phyloP scores from a whole-genome alignment of 306 rosid species.

The Ceratonia siliqua region DNA sequence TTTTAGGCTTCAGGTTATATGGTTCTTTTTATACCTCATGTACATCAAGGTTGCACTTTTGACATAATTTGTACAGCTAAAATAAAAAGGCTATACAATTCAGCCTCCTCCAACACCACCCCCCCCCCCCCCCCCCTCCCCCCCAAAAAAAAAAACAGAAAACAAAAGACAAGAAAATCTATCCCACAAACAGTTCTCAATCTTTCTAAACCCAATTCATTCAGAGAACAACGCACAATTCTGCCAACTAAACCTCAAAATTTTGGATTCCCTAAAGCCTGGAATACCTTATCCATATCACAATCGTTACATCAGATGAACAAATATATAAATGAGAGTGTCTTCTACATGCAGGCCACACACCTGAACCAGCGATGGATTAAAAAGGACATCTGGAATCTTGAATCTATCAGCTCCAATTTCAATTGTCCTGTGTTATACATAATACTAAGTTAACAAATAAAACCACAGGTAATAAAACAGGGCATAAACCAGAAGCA shows the following conservation, averaged over 20 bases:
- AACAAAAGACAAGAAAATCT: not conserved
- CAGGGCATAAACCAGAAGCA: conserved; percentile 8
- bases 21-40: not conserved
- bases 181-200: not conserved
- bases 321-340: conserved; percentile 5
- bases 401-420: conserved; percentile 97
- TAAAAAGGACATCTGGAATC: conserved; percentile 94
- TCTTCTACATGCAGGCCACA: conserved; percentile 28
- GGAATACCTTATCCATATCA: not conserved
- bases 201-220: conserved; percentile 8
- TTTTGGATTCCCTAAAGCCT: conserved; percentile 4
- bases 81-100: not conserved
- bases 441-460: not conserved
- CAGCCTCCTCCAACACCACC: no score
- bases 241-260: not conserved
- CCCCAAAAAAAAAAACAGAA: not conserved
- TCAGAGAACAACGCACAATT: not conserved
- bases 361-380: conserved; percentile 86
- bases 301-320: conserved; percentile 1
- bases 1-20: not conserved
- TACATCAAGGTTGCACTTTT: not conserved
- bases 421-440: conserved; percentile 78
- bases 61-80: not conserved
- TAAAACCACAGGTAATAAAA: conserved; percentile 3
- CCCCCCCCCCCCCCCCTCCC: not conserved